Conservation (phyloP, 163 green algal genomes). For the Prototheca wickerhamii region DNA sequence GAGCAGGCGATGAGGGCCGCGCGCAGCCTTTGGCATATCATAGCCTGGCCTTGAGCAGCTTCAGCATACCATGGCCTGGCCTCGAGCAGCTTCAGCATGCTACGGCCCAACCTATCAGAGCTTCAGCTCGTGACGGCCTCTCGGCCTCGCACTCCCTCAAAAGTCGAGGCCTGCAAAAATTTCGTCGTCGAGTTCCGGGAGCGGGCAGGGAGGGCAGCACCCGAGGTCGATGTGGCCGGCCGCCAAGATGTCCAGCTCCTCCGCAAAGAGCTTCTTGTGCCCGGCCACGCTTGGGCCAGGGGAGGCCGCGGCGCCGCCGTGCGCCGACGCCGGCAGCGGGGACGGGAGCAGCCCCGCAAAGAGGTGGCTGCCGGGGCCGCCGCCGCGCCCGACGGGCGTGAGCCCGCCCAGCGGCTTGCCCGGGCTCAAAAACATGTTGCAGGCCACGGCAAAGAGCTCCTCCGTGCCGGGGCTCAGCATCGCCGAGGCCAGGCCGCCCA, state of each 20-base stretch:
- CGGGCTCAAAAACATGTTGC: conserved; percentile 26
- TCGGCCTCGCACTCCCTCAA: too few species aligned
- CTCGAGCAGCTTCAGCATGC: too few species aligned
- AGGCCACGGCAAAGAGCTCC: conserved; percentile 20
- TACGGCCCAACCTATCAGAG: too few species aligned
- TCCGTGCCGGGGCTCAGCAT: background rate
- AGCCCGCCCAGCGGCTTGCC: background rate
- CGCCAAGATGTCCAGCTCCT: conserved; percentile 1
- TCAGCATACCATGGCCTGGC: too few species aligned
- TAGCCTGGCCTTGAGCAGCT: too few species aligned
- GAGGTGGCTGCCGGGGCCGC: background rate
- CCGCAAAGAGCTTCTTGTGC: conserved; percentile 25
- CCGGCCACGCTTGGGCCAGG: background rate
- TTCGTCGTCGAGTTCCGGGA: conserved; percentile 1
- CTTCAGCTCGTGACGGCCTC: too few species aligned
- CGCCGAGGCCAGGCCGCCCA: background rate
- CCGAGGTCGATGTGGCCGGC: background rate
- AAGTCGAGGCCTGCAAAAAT: background rate
- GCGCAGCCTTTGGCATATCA: too few species aligned
- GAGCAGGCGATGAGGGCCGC: too few species aligned
- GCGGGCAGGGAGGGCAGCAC: background rate
- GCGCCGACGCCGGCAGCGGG: too few species aligned
- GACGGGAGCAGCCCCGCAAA: background rate
- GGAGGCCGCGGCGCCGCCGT: background rate
- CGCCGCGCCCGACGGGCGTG: background rate